Conservation (phyloP, 2,329 filamentous ascomycete genomes). For the Diplodia scrobiculata region DNA sequence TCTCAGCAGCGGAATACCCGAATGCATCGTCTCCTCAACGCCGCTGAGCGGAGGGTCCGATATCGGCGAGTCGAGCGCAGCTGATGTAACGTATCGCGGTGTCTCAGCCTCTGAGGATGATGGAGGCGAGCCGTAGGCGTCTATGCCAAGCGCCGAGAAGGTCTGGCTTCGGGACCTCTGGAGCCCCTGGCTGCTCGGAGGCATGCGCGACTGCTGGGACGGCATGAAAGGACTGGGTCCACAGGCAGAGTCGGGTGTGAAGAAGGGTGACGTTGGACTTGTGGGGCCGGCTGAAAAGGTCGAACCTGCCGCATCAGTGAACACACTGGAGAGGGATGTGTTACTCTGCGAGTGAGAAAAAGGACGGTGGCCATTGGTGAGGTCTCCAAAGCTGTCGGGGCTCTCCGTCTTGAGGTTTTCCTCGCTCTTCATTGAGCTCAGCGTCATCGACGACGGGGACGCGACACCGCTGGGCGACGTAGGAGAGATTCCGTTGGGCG, state of each 20-base stretch:
- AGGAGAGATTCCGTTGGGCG: constrained; percentile 69
- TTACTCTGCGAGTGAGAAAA: constrained; percentile 64
- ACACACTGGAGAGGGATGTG: constrained; percentile 67
- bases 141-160: constrained; percentile 68
- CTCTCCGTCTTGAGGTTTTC: constrained; percentile 65
- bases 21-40: constrained; percentile 48
- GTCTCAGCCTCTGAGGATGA: constrained; percentile 57
- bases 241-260: constrained; percentile 72
- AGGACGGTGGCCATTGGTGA: constrained; percentile 62
- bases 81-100: constrained; percentile 55
- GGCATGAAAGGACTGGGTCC: constrained; percentile 65
- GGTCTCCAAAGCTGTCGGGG: constrained; percentile 62
- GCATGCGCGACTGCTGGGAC: constrained; percentile 54
- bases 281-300: constrained; percentile 69
- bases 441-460: constrained; percentile 69
- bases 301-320: constrained; percentile 66
- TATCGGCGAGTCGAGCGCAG: constrained; percentile 54
- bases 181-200: constrained; percentile 57
- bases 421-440: constrained; percentile 64
- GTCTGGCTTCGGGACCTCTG: constrained; percentile 85
- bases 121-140: constrained; percentile 58
- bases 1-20: constrained; percentile 35
- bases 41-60: constrained; percentile 39
- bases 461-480: constrained; percentile 67
- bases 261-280: constrained; percentile 75